phyloP scores from a whole-genome alignment of 2,329 filamentous ascomycete species.

The Ilyonectria sp. region DNA sequence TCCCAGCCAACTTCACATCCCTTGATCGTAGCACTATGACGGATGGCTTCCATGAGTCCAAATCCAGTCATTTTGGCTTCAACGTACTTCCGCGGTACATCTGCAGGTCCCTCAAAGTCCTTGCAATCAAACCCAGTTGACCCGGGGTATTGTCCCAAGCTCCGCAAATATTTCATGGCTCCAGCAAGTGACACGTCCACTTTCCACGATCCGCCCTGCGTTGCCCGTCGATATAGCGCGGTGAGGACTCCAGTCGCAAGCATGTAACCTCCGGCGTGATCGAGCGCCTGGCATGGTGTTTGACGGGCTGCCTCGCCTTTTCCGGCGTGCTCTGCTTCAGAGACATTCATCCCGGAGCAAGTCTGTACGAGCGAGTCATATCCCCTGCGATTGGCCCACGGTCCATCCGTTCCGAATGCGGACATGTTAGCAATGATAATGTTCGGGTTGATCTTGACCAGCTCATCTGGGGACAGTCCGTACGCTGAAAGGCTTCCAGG shows the following conservation, averaged over 20 bases:
- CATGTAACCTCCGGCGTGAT: slow-evolving; percentile 70
- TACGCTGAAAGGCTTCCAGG: slow-evolving; percentile 63
- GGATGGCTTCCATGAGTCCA: slow-evolving; percentile 58
- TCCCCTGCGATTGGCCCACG: slow-evolving; percentile 59
- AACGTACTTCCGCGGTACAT: slow-evolving; percentile 55
- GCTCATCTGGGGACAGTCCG: slow-evolving; percentile 55
- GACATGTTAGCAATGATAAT: slow-evolving; percentile 68
- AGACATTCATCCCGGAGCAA: slow-evolving; percentile 69
- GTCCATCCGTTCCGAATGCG: slow-evolving; percentile 61
- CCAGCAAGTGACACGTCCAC: slow-evolving; percentile 70
- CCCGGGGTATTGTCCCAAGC: slow-evolving; percentile 65
- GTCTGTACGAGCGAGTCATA: slow-evolving; percentile 69
- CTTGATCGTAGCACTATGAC: slow-evolving; percentile 63
- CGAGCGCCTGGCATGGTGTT: slow-evolving; percentile 69
- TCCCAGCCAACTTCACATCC: slow-evolving; percentile 64
- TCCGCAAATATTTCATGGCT: slow-evolving; percentile 69
- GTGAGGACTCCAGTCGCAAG: slow-evolving; percentile 67
- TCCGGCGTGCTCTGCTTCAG: slow-evolving; percentile 64
- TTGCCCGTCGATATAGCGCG: slow-evolving; percentile 63
- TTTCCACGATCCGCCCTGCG: slow-evolving; percentile 62
- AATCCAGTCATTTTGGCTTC: slow-evolving; percentile 53
- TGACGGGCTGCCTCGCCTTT: slow-evolving; percentile 57
- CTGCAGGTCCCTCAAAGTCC: slow-evolving; percentile 47
- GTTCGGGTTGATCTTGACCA: slow-evolving; percentile 57
- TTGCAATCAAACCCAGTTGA: slow-evolving; percentile 58